Conservation (phyloP, 306 rosid genomes). For the Fragaria nilgerrensis region DNA sequence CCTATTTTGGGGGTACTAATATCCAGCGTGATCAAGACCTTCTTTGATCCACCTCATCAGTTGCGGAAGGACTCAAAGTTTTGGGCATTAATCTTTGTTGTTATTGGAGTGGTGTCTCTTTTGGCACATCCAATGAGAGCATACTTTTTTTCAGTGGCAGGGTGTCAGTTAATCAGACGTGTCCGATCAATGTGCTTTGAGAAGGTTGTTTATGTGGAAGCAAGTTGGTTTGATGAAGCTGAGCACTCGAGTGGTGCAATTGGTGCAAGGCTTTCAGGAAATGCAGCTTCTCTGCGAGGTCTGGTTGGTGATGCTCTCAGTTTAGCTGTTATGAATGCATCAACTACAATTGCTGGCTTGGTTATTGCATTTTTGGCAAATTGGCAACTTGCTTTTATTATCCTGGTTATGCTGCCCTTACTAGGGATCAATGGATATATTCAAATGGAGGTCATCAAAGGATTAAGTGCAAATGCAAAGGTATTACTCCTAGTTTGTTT, state of each 20-base stretch:
- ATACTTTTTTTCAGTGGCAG: slow-evolving; percentile 64
- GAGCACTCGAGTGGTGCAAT: slow-evolving; percentile 76
- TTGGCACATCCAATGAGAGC: slow-evolving; percentile 42
- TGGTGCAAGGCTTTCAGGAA: slow-evolving; percentile 72
- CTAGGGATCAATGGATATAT: background rate
- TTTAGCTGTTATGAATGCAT: slow-evolving; percentile 49
- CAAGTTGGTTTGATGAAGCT: slow-evolving; percentile 66
- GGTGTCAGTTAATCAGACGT: slow-evolving; percentile 55
- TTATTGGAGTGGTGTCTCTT: slow-evolving; percentile 43
- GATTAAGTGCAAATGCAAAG: slow-evolving; percentile 14
- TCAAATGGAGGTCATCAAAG: background rate
- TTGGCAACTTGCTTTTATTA: slow-evolving; percentile 8
- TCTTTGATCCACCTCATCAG: slow-evolving; percentile 18
- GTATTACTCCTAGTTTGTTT: background rate
- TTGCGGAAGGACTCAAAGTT: slow-evolving; percentile 16
- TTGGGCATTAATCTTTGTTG: slow-evolving; percentile 43
- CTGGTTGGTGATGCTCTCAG: slow-evolving; percentile 72
- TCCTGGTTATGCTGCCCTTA: background rate
- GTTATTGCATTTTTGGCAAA: slow-evolving; percentile 7
- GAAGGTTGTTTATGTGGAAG: slow-evolving; percentile 69
- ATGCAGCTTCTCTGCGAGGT: slow-evolving; percentile 62
- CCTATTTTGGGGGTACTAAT: slow-evolving; percentile 10
- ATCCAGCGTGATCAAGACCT: slow-evolving; percentile 11
- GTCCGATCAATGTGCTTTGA: slow-evolving; percentile 62
- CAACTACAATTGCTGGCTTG: slow-evolving; percentile 8